Evolutionary conservation across 2,329 filamentous ascomycete species (phyloP), one percentile per base, ranked within the genome.

Genomic region (Hawksworthiomyces lignivorus): DNA sequence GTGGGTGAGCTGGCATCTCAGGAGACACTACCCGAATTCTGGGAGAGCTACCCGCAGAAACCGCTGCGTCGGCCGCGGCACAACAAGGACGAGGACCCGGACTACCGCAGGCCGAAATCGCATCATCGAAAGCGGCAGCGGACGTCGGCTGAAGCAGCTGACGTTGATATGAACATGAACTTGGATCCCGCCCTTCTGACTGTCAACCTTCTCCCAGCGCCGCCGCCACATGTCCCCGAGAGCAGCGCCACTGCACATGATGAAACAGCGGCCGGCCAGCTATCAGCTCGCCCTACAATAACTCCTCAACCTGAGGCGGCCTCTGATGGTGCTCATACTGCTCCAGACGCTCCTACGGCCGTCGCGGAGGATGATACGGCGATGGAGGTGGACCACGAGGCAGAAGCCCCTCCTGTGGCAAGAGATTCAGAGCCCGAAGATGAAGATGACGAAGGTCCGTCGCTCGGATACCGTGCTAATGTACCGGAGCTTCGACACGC

Each of bases 81-180:
- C 15, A 72, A 75, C 31, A 70, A 68, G 17, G 69, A 78, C 36
- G 60, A 75, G 36, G 68, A 71, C 36, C 75, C 74, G 1, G 74
- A 78, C 43, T 78, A 76, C 48, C 53, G 60, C 32, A 61, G 62
- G 0, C 62, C 65, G 1, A 68, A 54, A 36, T 63, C 56, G 39
- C 64, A 69, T 20, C 55, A 63, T 30, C 54, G 54, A 20, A 74
- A 69, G 53, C 73, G 65, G 49, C 54, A 58, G 8, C 62, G 51
- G 48, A 54, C 56, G 1, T 58, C n/a, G n/a, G 50, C 56, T 18
- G 55, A 59, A 15, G 53, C 46, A 1, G 48, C 59, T 20, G 57
- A 61, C 36, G n/a, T n/a, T n/a, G 50, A 59, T 54, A 43, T 60
- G 52, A 50, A 64, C 4, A 59, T 64, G 47, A 67, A 72, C 36